These are phyloP conservation scores for Luvunga scandens DNA, from an alignment of 345 rosid species.

Conservation along the genomic window DNA sequence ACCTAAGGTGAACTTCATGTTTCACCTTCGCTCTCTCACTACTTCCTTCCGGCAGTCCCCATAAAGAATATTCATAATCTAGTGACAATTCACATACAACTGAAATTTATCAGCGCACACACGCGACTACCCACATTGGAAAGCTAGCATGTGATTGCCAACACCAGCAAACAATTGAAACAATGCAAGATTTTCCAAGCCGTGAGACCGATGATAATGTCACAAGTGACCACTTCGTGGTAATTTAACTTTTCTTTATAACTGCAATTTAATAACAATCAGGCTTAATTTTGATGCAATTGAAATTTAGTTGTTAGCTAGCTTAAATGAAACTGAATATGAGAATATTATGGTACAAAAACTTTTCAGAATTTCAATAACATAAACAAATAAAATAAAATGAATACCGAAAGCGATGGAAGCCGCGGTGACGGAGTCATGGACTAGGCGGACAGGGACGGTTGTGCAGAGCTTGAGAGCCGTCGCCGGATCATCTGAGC, in stretches of 20 bases:
- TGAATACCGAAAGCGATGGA: slow-evolving; percentile 77
- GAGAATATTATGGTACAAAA: not conserved
- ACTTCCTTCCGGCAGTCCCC: slow-evolving; percentile 84
- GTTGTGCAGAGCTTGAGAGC: slow-evolving; percentile 76
- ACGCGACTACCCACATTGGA: not conserved
- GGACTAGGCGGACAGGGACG: slow-evolving; percentile 69
- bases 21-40: slow-evolving; percentile 59
- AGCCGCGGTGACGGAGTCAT: slow-evolving; percentile 71
- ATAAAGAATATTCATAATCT: slow-evolving; percentile 85
- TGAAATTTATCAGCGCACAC: not conserved
- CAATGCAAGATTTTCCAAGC: not conserved
- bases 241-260: not conserved
- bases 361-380: not conserved
- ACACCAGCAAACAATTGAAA: not conserved
- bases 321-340: not conserved
- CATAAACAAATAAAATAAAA: not conserved
- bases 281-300: not conserved
- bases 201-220: not conserved
- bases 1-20: slow-evolving; percentile 92
- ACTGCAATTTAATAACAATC: not conserved
- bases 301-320: not conserved
- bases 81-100: slow-evolving; percentile 15
- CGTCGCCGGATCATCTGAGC: slow-evolving; percentile 70
- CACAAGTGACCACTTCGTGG: not conserved
- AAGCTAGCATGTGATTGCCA: not conserved